Base-by-base conservation (phyloP, 1,284 basidiomycete genomes). In the Mrakiaceae sp. region DNA sequence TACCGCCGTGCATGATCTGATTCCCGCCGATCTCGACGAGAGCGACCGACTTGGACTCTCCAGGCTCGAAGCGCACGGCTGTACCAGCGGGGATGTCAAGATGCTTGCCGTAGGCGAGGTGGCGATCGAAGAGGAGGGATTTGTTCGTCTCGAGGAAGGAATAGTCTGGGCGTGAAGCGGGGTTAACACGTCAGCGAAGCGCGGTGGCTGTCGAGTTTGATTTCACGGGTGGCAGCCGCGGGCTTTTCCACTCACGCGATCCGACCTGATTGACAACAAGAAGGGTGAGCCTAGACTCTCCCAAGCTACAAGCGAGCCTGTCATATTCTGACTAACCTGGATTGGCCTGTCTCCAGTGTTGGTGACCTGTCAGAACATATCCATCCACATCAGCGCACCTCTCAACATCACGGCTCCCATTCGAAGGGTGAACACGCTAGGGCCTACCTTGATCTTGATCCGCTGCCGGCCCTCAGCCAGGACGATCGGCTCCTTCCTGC, bases 1-100 rank as follows among this genome's bases (percentile, higher is more conserved):
- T 95, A 0, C 95, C 92, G 4, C 95, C 93, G 2, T 83, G 82
- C 56, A 94, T 83, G 56, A 84, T 75, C 70, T 84, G 82, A 1
- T 77, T 75, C 0, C 94, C 95, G 11, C 83, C 87, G 54, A 96
- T 88, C 39, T 83, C 76, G 64, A 91, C 89, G 3, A 98, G 82
- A 0, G 83, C 83, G 44, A 98, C 89, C 0, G 87, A 86, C 77
- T 92, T 93, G 43, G 77, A 75, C 71, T 96, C 91, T 7, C 93
- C 93, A 0, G 96, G 95, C 74, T 99, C 96, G 74, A 98, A 98
- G 16, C 96, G 85, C 5, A 97, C 88, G 1, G 96, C 94, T 0
- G 93, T 98, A 3, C 76, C 62, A 14, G 96, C 87, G 0, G 93
- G 80, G 60, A 98, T 94, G 74, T 98, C 92, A 3, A 99, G 83